Conservation (phyloP, 2,329 filamentous ascomycete species). For the Dactylonectria estremocensis region DNA sequence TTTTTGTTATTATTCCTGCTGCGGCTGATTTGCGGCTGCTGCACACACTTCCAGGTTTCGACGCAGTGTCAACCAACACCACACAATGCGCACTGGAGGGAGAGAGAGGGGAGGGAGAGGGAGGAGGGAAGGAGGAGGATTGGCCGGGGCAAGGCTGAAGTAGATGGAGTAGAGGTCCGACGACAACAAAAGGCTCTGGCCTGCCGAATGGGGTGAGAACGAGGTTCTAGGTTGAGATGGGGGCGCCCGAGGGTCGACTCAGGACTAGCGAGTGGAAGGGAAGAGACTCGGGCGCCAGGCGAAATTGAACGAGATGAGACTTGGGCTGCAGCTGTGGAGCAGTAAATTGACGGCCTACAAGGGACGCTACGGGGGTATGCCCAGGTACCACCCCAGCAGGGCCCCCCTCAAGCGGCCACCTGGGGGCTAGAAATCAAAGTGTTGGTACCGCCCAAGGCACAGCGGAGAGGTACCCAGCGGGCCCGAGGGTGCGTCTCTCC, state of each 20-base stretch:
- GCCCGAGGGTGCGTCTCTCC: slow-evolving; percentile 31
- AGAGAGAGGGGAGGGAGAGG: slow-evolving; percentile 24
- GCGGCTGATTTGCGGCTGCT: slow-evolving; percentile 43
- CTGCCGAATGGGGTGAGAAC: slow-evolving; percentile 45
- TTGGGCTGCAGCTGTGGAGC: slow-evolving; percentile 47
- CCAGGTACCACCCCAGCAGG: slow-evolving; percentile 23
- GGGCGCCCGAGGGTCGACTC: slow-evolving; percentile 35
- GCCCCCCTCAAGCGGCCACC: slow-evolving; percentile 16
- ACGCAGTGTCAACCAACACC: slow-evolving; percentile 22
- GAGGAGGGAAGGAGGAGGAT: slow-evolving; percentile 16
- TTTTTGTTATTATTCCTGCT: slow-evolving; percentile 44
- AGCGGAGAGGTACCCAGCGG: slow-evolving; percentile 33
- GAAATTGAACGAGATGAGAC: slow-evolving; percentile 52
- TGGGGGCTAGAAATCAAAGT: too few relatives aligned
- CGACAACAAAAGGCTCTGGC: slow-evolving; percentile 38
- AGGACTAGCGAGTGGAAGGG: slow-evolving; percentile 28
- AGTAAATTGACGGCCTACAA: slow-evolving; percentile 30
- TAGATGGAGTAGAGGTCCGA: slow-evolving; percentile 24
- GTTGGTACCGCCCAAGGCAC: slow-evolving; percentile 28
- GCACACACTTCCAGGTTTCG: slow-evolving; percentile 39
- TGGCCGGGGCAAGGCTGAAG: slow-evolving; percentile 39
- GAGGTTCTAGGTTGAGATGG: slow-evolving; percentile 48
- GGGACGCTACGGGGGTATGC: slow-evolving; percentile 24
- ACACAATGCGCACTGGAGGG: slow-evolving; percentile 34
- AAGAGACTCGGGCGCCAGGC: slow-evolving; percentile 49